Conservation (phyloP, 192 early-diverging fungal genomes). For the Gamsiella multidivaricata region DNA sequence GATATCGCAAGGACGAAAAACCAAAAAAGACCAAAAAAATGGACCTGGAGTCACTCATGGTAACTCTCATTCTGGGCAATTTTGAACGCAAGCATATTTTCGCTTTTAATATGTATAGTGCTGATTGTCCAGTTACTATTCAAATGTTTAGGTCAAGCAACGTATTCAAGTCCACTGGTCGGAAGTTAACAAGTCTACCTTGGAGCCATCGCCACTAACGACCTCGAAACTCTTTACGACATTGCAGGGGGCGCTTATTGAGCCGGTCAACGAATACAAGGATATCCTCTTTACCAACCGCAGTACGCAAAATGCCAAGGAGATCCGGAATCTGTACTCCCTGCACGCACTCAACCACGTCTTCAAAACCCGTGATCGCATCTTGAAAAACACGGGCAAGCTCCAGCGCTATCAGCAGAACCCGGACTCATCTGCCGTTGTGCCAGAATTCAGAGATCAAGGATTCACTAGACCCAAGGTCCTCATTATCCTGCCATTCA, state of each 20-base stretch:
- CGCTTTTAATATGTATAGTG: too few relatives aligned
- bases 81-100: too few relatives aligned
- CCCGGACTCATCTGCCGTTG: conserved; percentile 16
- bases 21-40: conserved; percentile 23
- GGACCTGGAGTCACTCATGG: conserved; percentile 38
- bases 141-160: conserved; percentile 53
- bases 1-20: conserved; percentile 20
- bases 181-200: conserved; percentile 28
- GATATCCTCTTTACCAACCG: conserved; percentile 83
- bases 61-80: not conserved
- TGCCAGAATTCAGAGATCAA: conserved; percentile 89
- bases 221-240: conserved; percentile 56
- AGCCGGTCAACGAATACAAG: conserved; percentile 75
- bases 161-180: conserved; percentile 46
- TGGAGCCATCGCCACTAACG: conserved; percentile 8
- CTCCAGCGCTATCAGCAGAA: conserved; percentile 68
- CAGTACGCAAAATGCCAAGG: conserved; percentile 67
- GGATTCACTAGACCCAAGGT: conserved; percentile 96
- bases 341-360: conserved; percentile 95
- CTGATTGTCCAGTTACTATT: too few relatives aligned
- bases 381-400: conserved; percentile 84
- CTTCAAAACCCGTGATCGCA: conserved; percentile 78
- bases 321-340: conserved; percentile 76
- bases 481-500: conserved; percentile 89
- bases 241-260: conserved; percentile 69